These are phyloP conservation scores for Hemileia vastatrix DNA, from an alignment of 1,284 basidiomycete genomes.

Conservation along the genomic window DNA sequence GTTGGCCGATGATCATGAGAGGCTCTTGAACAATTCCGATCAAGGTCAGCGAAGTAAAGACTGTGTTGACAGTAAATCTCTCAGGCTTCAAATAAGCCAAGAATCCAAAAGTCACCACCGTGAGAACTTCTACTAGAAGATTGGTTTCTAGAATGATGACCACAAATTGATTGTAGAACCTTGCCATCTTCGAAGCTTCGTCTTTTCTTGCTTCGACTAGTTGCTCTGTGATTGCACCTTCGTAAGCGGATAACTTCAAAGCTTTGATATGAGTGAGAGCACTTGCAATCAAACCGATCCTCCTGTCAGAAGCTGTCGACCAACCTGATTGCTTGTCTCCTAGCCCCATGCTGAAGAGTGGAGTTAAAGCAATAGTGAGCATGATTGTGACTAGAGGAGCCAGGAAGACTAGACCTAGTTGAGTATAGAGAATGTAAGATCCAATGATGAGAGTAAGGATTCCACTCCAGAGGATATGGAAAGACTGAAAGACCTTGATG, in stretches of 20 bases:
- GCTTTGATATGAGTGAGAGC: constrained; percentile 31
- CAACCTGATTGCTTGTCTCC: constrained; percentile 27
- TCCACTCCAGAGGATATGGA: constrained; percentile 28
- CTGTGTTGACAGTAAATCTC: constrained; percentile 29
- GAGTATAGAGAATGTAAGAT: constrained; percentile 28
- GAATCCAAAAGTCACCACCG: constrained; percentile 28
- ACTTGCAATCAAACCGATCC: constrained; percentile 28
- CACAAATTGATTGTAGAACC: constrained; percentile 19
- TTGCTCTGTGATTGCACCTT: constrained; percentile 26
- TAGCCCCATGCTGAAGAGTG: constrained; percentile 25
- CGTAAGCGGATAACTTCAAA: constrained; percentile 35
- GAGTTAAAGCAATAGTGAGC: constrained; percentile 25
- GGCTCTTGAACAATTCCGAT: constrained; percentile 28
- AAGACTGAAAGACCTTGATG: constrained; percentile 11
- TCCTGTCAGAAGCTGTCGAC: constrained; percentile 28
- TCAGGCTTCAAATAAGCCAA: constrained; percentile 25
- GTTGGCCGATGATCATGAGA: constrained; percentile 29
- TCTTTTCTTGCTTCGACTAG: constrained; percentile 25
- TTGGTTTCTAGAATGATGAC: constrained; percentile 29
- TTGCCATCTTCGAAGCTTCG: constrained; percentile 25
- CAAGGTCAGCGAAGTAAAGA: constrained; percentile 33
- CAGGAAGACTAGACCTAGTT: constrained; percentile 31
- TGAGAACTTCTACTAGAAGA: constrained; percentile 24
- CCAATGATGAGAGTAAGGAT: constrained; percentile 28
- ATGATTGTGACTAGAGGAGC: constrained; percentile 28